phyloP scores from a whole-genome alignment of 2,329 filamentous ascomycete species.

The Fulvia fulva region DNA sequence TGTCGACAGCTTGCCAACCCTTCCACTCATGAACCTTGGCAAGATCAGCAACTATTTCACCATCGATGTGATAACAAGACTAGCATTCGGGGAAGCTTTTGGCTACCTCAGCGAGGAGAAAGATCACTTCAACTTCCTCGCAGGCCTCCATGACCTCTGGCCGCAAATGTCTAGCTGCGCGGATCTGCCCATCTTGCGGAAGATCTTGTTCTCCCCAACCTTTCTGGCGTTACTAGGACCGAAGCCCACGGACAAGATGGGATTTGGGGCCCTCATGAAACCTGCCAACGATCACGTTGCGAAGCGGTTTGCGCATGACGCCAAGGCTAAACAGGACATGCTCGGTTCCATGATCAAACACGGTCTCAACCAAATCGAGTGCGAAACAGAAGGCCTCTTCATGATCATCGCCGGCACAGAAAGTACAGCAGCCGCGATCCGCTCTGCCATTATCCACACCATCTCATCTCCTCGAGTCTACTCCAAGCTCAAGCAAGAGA shows the following conservation, averaged over 20 bases:
- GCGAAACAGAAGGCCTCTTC: constrained; percentile 38
- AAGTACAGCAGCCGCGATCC: constrained; percentile 52
- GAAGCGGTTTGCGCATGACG: constrained; percentile 24
- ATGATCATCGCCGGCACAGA: constrained; percentile 53
- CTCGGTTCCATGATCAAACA: constrained; percentile 47
- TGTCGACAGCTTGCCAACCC: not conserved
- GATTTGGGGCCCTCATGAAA: constrained; percentile 25
- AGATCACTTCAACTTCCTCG: constrained; percentile 21
- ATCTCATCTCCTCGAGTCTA: constrained; percentile 45
- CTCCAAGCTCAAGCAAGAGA: constrained; percentile 45
- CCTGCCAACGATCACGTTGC: constrained; percentile 26
- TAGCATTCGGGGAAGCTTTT: constrained; percentile 7
- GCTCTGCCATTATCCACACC: constrained; percentile 48
- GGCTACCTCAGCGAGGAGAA: constrained; percentile 37
- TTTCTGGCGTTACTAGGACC: constrained; percentile 25
- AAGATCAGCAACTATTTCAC: constrained; percentile 8
- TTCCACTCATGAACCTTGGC: constrained; percentile 4
- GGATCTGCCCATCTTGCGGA: not conserved
- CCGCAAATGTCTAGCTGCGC: not conserved
- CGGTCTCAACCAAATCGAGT: constrained; percentile 37
- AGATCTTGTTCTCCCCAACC: constrained; percentile 6
- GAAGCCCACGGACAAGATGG: constrained; percentile 27
- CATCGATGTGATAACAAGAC: constrained; percentile 5
- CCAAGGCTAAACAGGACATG: constrained; percentile 44
- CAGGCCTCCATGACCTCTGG: constrained; percentile 17